Evolutionary conservation across 441 rosid genomes (phyloP).

Genomic region (Gossypium davidsonii): DNA sequence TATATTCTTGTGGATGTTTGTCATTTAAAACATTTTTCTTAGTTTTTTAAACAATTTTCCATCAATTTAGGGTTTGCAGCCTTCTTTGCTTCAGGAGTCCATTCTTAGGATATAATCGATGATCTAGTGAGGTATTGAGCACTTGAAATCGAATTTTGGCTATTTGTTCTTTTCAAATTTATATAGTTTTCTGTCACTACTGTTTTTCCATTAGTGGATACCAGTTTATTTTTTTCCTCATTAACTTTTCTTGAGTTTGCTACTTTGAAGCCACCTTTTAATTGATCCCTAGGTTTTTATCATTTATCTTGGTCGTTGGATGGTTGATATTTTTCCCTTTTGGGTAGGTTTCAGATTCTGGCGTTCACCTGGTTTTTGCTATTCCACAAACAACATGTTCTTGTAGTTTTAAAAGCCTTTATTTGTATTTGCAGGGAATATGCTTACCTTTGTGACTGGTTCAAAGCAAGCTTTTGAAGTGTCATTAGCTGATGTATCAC

Average conservation of each 20-base stretch:
- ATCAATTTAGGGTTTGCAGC: neutral
- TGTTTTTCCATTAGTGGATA: neutral
- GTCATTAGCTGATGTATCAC: constrained; percentile 86
- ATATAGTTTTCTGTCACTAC: neutral
- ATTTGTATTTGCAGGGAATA: constrained; percentile 49
- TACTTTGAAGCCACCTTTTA: neutral
- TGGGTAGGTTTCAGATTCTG: neutral
- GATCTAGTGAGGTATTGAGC: neutral
- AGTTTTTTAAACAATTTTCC: neutral
- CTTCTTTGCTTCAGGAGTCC: neutral
- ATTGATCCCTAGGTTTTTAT: neutral
- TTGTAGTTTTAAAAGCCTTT: neutral
- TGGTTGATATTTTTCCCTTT: neutral
- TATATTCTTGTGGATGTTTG: neutral
- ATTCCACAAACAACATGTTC: neutral
- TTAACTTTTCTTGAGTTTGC: neutral
- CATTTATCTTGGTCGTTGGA: neutral
- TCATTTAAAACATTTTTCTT: neutral
- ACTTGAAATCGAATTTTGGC: neutral
- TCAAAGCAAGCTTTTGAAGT: constrained; percentile 91
- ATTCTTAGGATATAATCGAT: neutral
- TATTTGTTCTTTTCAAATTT: neutral
- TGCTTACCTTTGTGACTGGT: constrained; percentile 73
- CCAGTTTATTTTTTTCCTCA: neutral
- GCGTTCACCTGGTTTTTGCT: neutral